Evolutionary conservation across 2,329 filamentous ascomycete genomes (phyloP), one percentile per base, ranked within the genome.

Genomic region (Colletotrichum simmondsii): DNA sequence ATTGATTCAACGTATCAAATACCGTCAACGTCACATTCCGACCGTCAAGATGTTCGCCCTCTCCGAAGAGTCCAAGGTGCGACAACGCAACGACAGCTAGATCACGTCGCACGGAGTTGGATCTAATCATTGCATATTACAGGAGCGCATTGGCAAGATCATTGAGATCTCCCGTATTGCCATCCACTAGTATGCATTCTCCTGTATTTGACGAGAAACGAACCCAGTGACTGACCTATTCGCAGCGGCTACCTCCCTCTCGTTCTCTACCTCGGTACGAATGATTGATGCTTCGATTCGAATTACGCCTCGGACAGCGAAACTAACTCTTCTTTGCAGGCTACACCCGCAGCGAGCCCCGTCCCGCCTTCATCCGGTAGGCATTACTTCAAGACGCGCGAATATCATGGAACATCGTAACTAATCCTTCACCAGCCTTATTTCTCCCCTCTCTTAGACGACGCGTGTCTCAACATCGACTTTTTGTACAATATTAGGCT

Each of bases 101-200:
- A 42, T 49, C 46, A 28, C 14, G 58, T 62, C 32, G 62, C 64
- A 60, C 56, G n/a, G 57, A 60, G 19, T 52, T n/a, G n/a, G 52
- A 46, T 62, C 69, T 74, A 52, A 72, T 16, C 60, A 52, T 56
- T 14, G 4, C 22, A 53, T 63, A 49, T 30, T 65, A 77, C 79
- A 98, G 96, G 97, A 99, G 92, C 95, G 97, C 89, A 98, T 99
- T 85, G 92, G 94, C 81, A 96, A 95, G 89, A 90, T 98, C 87
- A 97, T 99, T 83, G 97, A 98, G 85, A 87, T 98, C 83, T 97
- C 95, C 75, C 92, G 95, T 80, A 92, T 98, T 79, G 95, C 94
- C 73, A 93, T 99, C 81, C 97, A 99, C 87, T 99, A 98, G 95
- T 97, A 91, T 77, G 93, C 81, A 32, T 49, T 62, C 7, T 30